phyloP scores from a whole-genome alignment of 768 basidiomycete genomes.

The Leccinum boreale region DNA sequence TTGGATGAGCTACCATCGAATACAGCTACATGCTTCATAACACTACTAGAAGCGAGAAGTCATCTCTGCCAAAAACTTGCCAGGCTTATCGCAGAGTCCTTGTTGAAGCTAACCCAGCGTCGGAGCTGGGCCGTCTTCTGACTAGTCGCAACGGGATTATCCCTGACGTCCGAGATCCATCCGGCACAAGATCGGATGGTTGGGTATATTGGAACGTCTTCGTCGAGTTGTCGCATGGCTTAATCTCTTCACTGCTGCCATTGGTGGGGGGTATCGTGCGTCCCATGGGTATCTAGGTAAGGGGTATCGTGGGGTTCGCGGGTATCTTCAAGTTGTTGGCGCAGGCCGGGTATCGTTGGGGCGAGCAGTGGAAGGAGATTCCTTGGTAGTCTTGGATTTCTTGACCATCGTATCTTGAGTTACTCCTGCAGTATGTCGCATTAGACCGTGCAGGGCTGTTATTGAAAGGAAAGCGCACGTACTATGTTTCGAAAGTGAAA shows the following conservation, averaged over 20 bases:
- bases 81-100: conserved; percentile 2
- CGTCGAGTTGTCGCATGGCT: background rate
- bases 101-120: conserved; percentile 3
- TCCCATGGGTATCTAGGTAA: background rate
- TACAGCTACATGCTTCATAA: background rate
- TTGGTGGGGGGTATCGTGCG: conserved; percentile 1
- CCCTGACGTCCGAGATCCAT: background rate
- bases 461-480: background rate
- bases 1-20: background rate
- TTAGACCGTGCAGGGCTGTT: background rate
- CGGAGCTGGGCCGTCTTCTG: conserved; percentile 1
- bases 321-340: conserved; percentile 3
- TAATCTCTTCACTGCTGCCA: conserved; percentile 16
- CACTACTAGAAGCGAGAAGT: background rate
- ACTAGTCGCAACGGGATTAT: conserved; percentile 2
- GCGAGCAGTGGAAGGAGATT: background rate
- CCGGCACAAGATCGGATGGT: conserved; percentile 1
- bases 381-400: background rate
- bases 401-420: background rate
- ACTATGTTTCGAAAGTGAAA: conserved; percentile 1
- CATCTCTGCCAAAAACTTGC: conserved; percentile 8
- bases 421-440: background rate
- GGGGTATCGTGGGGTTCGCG: conserved; percentile 4
- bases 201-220: background rate
- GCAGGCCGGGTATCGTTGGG: conserved; percentile 2